These are phyloP conservation scores for Chalciporus sp. DNA, from an alignment of 1,284 basidiomycete species.

Conservation along the genomic window DNA sequence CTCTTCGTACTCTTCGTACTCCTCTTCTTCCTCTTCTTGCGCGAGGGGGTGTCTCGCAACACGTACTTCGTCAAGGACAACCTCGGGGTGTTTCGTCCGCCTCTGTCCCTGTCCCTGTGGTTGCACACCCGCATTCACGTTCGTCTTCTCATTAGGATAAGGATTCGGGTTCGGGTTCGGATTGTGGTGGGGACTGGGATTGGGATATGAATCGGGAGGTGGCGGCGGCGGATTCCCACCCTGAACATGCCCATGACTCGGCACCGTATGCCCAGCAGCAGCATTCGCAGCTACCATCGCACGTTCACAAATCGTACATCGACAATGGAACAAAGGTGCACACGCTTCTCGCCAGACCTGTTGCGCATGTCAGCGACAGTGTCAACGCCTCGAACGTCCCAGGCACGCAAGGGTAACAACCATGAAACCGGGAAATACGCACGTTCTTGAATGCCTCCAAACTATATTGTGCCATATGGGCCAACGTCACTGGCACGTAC, in stretches of 20 bases:
- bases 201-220: neutral
- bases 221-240: conserved; percentile 9
- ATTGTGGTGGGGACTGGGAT: conserved; percentile 8
- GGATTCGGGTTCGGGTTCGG: neutral
- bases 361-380: neutral
- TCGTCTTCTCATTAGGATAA: neutral
- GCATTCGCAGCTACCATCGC: conserved; percentile 47
- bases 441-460: conserved; percentile 59
- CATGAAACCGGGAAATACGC: conserved; percentile 30
- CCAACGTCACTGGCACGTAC: conserved; percentile 61
- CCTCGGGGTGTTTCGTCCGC: conserved; percentile 14
- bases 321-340: conserved; percentile 67
- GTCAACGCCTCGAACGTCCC: no score
- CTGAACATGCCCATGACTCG: conserved; percentile 27
- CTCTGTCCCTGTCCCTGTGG: conserved; percentile 12
- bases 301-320: conserved; percentile 69
- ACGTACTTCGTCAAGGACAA: conserved; percentile 30
- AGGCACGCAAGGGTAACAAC: no score
- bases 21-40: conserved; percentile 28
- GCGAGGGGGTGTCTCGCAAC: conserved; percentile 17
- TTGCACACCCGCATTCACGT: neutral
- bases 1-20: conserved; percentile 20
- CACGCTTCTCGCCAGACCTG: conserved; percentile 76
- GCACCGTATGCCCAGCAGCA: conserved; percentile 31
- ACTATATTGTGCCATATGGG: conserved; percentile 62